Percentiles rank a stretch among this genome's conserved stretches.
phyloP scores from a whole-genome alignment of 179 eudicot genomes.

The Beta macrorhiza region DNA sequence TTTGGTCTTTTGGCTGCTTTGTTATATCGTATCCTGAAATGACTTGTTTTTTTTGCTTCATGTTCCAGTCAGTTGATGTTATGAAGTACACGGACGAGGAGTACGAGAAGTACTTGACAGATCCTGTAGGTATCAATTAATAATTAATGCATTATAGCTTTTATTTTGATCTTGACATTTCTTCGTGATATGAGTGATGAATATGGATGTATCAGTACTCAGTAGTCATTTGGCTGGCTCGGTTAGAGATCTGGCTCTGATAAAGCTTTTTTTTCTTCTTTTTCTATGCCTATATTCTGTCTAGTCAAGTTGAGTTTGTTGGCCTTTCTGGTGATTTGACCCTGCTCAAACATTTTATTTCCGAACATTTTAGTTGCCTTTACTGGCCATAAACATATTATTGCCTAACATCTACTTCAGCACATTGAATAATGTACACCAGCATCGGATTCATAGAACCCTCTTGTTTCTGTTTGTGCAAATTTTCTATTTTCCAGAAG shows the following conservation, averaged over 20 bases:
- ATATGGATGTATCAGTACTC: neutral
- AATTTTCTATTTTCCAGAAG: conserved; percentile 39
- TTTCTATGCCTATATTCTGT: neutral
- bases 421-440: neutral
- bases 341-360: neutral
- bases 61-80: conserved; percentile 76
- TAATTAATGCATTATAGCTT: neutral
- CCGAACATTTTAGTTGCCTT: neutral
- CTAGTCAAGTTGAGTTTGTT: neutral
- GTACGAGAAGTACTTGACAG: conserved; percentile 73
- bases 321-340: neutral
- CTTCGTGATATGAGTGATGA: neutral
- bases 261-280: neutral
- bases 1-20: neutral
- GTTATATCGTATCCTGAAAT: conserved; percentile 14
- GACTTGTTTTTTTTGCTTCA: conserved; percentile 13
- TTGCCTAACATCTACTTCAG: neutral
- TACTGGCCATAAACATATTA: neutral
- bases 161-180: conserved; percentile 7
- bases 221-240: neutral
- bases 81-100: conserved; percentile 90
- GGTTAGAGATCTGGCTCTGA: conserved; percentile 3
- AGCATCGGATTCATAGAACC: neutral
- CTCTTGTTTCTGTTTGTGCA: neutral
- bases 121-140: conserved; percentile 72